Conservation (phyloP, 1,139 yeast genomes). For the Yamadazyma sp. region DNA sequence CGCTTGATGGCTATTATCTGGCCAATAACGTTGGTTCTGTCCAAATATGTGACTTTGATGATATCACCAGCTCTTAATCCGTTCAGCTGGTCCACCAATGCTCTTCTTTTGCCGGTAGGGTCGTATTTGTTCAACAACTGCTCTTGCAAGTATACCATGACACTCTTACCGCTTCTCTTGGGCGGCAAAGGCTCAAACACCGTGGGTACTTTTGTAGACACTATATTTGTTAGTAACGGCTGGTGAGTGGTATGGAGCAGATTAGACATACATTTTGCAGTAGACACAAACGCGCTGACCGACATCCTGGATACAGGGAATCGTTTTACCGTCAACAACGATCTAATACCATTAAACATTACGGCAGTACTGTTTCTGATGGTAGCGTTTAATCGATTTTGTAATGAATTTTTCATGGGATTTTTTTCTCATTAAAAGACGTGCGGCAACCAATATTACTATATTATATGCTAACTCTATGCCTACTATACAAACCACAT, state of each 20-base stretch:
- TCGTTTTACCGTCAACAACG: constrained; percentile 5
- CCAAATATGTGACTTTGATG: constrained; percentile 70
- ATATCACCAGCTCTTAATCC: constrained; percentile 82
- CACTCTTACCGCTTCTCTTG: constrained; percentile 50
- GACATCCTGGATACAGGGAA: no score
- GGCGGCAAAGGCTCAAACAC: constrained; percentile 56
- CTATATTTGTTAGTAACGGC: constrained; percentile 3
- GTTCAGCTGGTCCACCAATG: constrained; percentile 50
- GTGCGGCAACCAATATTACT: neutral
- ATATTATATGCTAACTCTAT: constrained; percentile 2
- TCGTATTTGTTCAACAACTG: constrained; percentile 61
- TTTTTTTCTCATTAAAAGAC: constrained; percentile 5
- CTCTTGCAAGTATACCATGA: constrained; percentile 48
- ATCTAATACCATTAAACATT: constrained; percentile 9
- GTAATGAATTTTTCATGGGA: neutral
- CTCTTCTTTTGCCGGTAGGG: constrained; percentile 69
- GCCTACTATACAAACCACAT: constrained; percentile 8
- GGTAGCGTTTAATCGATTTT: no score
- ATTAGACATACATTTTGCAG: constrained; percentile 9
- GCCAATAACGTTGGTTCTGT: constrained; percentile 71
- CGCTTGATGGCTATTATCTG: constrained; percentile 75
- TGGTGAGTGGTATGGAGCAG: no score
- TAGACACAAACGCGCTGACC: constrained; percentile 4
- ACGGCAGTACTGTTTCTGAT: no score
- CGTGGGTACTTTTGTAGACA: constrained; percentile 25